Conservation (phyloP, 139 green algal species). For the Coelastrella sp. region DNA sequence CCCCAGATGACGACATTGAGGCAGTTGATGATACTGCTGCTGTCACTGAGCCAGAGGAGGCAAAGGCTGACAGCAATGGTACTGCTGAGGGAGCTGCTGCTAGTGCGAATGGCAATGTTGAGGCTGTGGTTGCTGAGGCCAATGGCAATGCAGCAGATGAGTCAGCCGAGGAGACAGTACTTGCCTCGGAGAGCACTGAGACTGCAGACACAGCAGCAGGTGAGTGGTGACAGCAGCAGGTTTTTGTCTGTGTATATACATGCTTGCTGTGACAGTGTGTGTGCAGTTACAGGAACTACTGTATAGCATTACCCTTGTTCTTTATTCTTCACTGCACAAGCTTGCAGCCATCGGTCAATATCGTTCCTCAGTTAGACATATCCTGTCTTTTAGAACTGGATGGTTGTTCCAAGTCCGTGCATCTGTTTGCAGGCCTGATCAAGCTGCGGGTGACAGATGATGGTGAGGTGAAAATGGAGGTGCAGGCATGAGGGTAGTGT, state of each 20-base stretch:
- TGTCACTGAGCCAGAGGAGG: conserved; percentile 1
- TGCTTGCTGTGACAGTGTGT: too few species aligned
- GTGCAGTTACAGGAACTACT: too few species aligned
- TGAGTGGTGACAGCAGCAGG: background rate
- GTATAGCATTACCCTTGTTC: too few species aligned
- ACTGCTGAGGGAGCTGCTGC: conserved; percentile 20
- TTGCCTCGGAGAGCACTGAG: background rate
- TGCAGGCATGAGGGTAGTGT: conserved; percentile 23
- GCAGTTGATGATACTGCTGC: too few species aligned
- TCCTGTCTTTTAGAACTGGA: background rate
- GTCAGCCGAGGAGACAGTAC: background rate
- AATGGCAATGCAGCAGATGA: background rate
- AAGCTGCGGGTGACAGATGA: conserved; percentile 37
- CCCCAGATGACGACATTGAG: background rate
- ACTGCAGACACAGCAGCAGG: background rate
- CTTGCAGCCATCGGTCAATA: too few species aligned
- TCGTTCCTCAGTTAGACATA: background rate
- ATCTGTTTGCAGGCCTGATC: background rate
- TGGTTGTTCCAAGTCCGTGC: background rate
- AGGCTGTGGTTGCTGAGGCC: background rate
- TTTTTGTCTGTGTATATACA: too few species aligned
- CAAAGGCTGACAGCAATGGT: background rate
- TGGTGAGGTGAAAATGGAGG: conserved; percentile 34
- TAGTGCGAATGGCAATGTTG: background rate
- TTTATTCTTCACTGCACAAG: too few species aligned